phyloP scores from a whole-genome alignment of 2,329 filamentous ascomycete genomes.

The Malbranchea cinnamomea region DNA sequence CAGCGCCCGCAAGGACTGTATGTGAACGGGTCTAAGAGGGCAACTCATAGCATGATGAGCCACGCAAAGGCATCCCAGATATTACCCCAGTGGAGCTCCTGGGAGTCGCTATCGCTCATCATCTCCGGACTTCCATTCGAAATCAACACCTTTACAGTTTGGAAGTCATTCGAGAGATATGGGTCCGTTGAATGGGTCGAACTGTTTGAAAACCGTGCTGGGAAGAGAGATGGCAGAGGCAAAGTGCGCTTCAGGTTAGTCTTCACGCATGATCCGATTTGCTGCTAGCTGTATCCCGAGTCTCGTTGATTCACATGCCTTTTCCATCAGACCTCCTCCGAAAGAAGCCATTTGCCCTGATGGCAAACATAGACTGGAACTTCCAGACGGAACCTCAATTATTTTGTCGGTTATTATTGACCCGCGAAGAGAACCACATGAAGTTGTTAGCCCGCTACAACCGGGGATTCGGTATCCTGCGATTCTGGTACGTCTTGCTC shows the following conservation, averaged over 20 bases:
- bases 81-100: slow-evolving; percentile 21
- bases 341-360: slow-evolving; percentile 35
- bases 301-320: not conserved
- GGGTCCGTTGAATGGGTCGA: slow-evolving; percentile 44
- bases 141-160: slow-evolving; percentile 29
- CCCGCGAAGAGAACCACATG: slow-evolving; percentile 8
- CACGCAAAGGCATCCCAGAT: slow-evolving; percentile 4
- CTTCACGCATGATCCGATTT: not conserved
- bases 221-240: slow-evolving; percentile 28
- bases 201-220: slow-evolving; percentile 32
- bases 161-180: slow-evolving; percentile 35
- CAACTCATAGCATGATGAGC: slow-evolving; percentile 2
- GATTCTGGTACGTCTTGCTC: slow-evolving; percentile 19
- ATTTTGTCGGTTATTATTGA: slow-evolving; percentile 16
- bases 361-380: slow-evolving; percentile 15
- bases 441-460: slow-evolving; percentile 21
- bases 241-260: slow-evolving; percentile 39
- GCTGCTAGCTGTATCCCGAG: not conserved
- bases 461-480: slow-evolving; percentile 20
- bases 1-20: not conserved
- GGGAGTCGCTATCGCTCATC: slow-evolving; percentile 25
- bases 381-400: slow-evolving; percentile 13
- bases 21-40: not conserved
- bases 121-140: slow-evolving; percentile 21
- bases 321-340: slow-evolving; percentile 37